phyloP scores from a whole-genome alignment of 2,329 filamentous ascomycete genomes.

The Trichoderma oligosporum region DNA sequence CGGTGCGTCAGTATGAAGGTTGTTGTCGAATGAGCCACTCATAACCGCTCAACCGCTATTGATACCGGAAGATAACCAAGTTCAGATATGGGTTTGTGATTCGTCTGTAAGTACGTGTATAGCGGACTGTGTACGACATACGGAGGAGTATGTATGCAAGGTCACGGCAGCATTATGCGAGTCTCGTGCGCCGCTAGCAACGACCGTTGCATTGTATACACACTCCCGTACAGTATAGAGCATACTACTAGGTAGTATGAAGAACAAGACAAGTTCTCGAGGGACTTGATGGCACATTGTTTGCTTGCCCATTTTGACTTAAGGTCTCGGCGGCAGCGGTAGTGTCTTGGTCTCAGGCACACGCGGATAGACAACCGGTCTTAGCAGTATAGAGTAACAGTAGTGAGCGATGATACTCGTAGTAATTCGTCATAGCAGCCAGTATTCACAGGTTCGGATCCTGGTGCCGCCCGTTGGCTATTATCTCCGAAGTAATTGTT shows the following conservation, averaged over 20 bases:
- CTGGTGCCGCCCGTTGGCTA: neutral
- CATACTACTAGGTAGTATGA: too few species aligned
- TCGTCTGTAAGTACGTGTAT: neutral
- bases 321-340: neutral
- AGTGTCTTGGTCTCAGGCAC: neutral
- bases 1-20: conserved; percentile 12
- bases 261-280: neutral
- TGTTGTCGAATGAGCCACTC: neutral
- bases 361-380: neutral
- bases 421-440: neutral
- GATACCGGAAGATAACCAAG: neutral
- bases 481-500: neutral
- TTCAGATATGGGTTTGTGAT: neutral
- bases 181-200: neutral
- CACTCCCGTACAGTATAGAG: too few species aligned
- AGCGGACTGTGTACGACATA: neutral
- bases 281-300: neutral
- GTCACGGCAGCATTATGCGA: neutral
- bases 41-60: neutral
- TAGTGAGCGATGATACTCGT: too few species aligned
- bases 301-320: neutral
- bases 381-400: too few species aligned
- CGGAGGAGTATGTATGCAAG: neutral
- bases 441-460: neutral
- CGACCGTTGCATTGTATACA: neutral